Evolutionary conservation across 2,329 filamentous ascomycete species (phyloP).

Genomic region (Botrytis hyacinthi): DNA sequence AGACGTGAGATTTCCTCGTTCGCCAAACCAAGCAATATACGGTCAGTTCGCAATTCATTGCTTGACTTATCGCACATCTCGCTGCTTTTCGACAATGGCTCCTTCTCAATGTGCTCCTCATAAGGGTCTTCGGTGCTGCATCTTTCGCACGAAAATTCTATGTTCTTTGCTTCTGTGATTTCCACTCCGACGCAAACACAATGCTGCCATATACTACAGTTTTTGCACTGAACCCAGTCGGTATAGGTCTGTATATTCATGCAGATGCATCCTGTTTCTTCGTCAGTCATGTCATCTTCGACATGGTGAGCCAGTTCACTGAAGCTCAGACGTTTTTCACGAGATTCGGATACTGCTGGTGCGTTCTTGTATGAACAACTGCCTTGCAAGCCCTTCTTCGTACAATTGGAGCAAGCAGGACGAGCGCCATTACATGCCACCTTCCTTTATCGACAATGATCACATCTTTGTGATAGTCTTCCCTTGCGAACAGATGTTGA

Average conservation of each 20-base stretch:
- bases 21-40: not conserved
- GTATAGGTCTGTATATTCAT: not conserved
- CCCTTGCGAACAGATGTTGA: not conserved
- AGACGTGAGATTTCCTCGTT: not conserved
- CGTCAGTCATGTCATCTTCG: not conserved
- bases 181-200: not conserved
- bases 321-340: not conserved
- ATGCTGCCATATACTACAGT: slow-evolving; percentile 5
- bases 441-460: not conserved
- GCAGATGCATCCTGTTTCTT: not conserved
- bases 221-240: slow-evolving; percentile 3
- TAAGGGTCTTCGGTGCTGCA: not conserved
- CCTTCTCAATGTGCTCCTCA: not conserved
- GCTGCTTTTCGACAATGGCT: not conserved
- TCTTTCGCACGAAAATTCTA: not conserved
- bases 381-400: not conserved
- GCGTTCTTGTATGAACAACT: not conserved
- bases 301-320: not conserved
- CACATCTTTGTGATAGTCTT: not conserved
- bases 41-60: not conserved
- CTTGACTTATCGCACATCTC: not conserved
- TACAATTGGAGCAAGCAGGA: not conserved
- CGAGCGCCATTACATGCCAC: not conserved
- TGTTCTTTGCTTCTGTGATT: not conserved
- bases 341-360: not conserved